Conservation (phyloP, 2,329 filamentous ascomycete genomes). For the Penicillium sp. region DNA sequence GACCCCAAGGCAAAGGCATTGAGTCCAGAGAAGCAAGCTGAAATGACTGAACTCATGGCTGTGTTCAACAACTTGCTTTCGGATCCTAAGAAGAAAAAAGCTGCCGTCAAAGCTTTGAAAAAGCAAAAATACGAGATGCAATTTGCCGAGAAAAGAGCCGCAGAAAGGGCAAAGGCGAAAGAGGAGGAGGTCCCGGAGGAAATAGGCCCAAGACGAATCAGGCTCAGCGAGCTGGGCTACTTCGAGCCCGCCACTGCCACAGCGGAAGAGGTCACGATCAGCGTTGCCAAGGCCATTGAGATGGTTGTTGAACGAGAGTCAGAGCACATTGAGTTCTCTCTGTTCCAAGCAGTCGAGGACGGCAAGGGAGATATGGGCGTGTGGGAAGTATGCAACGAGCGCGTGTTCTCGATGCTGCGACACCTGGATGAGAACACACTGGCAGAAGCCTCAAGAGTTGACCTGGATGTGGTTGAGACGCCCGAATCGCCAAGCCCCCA, state of each 20-base stretch:
- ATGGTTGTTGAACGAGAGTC: constrained; percentile 33
- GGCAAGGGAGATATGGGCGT: constrained; percentile 37
- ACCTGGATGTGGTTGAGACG: background rate
- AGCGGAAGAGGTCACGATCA: constrained; percentile 14
- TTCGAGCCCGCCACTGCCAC: constrained; percentile 9
- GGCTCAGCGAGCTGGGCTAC: constrained; percentile 19
- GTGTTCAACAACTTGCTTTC: constrained; percentile 12
- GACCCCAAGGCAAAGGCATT: constrained; percentile 3
- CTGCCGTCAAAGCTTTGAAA: background rate
- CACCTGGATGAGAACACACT: constrained; percentile 23
- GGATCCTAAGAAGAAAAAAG: constrained; percentile 4
- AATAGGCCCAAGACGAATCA: constrained; percentile 4
- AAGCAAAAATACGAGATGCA: constrained; percentile 1
- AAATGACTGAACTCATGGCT: constrained; percentile 25
- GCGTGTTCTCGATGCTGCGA: constrained; percentile 41
- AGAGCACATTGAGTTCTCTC: constrained; percentile 31
- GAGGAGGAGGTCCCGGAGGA: background rate
- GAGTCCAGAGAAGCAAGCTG: constrained; percentile 16
- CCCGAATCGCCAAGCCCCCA: background rate
- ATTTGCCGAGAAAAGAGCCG: background rate
- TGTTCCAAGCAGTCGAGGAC: constrained; percentile 29
- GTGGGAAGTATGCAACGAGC: constrained; percentile 42
- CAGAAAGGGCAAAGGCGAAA: background rate
- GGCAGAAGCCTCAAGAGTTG: constrained; percentile 1
- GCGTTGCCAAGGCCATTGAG: constrained; percentile 24